Percentiles rank a stretch among this genome's conserved stretches.
phyloP scores from a whole-genome alignment of 176 grass and related monocot species.

The Avena atlantica region DNA sequence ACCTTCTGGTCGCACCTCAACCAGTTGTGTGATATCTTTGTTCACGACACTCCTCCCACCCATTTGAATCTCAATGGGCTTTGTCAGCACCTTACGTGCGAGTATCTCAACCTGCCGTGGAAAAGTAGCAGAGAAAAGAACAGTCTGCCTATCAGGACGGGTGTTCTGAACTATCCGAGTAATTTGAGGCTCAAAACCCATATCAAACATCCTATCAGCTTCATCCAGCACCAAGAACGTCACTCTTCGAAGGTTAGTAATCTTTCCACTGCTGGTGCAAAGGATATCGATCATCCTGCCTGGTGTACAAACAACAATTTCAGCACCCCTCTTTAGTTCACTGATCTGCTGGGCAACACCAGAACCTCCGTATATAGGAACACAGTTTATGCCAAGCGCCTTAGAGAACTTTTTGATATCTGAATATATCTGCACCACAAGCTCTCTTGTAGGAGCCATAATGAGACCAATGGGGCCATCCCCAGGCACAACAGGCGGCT shows the following conservation, averaged over 20 bases:
- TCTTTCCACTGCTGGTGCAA: conserved; percentile 89
- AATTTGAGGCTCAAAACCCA: conserved; percentile 97
- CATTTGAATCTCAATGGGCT: conserved; percentile 87
- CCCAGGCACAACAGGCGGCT: conserved; percentile 74
- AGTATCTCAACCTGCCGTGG: conserved; percentile 90
- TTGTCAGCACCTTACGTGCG: conserved; percentile 80
- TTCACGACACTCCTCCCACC: conserved; percentile 95
- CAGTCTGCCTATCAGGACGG: conserved; percentile 79
- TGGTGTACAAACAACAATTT: conserved; percentile 93
- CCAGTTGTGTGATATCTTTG: conserved; percentile 87
- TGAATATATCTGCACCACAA: conserved; percentile 90
- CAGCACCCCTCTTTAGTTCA: conserved; percentile 85
- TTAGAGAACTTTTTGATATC: conserved; percentile 93
- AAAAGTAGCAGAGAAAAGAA: conserved; percentile 96
- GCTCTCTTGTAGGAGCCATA: conserved; percentile 95
- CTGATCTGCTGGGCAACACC: conserved; percentile 97
- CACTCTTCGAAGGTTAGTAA: conserved; percentile 89
- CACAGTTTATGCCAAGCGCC: conserved; percentile 85
- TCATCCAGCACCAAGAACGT: conserved; percentile 97
- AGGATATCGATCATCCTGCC: conserved; percentile 98
- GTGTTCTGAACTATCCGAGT: conserved; percentile 88
- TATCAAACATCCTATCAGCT: conserved; percentile 98
- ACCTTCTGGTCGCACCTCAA: conserved; percentile 78
- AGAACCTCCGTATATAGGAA: conserved; percentile 86
- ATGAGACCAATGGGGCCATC: conserved; percentile 90